Evolutionary conservation across 306 rosid species (phyloP).

Genomic region (Quercus gilva): DNA sequence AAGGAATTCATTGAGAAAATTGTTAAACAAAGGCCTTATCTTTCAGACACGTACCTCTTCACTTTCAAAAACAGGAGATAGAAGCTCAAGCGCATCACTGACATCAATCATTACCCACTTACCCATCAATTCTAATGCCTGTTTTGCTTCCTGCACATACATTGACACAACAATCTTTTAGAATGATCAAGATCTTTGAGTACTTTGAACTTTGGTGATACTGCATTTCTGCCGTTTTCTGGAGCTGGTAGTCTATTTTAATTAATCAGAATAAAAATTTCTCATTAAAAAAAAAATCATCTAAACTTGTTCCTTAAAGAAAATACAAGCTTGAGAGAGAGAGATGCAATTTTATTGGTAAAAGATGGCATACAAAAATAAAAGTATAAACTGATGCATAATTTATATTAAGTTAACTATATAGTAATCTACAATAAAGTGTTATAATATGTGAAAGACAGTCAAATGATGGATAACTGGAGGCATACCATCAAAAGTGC

Average conservation of each 20-base stretch:
- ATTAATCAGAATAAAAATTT: too few relatives aligned
- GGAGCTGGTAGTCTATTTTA: background rate
- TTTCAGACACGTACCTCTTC: slow-evolving; percentile 68
- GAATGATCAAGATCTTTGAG: background rate
- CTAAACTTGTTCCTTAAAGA: background rate
- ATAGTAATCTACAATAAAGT: too few relatives aligned
- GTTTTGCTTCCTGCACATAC: slow-evolving; percentile 92
- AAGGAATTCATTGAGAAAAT: background rate
- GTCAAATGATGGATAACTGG: too few relatives aligned
- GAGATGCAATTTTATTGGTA: background rate
- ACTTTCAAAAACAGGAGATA: slow-evolving; percentile 94
- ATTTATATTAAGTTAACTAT: too few relatives aligned
- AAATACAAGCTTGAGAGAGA: background rate
- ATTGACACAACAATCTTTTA: slow-evolving; percentile 20
- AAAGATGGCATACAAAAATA: background rate
- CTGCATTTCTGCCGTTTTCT: background rate
- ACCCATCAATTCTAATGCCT: slow-evolving; percentile 85
- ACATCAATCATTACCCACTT: slow-evolving; percentile 98
- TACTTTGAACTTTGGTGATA: background rate
- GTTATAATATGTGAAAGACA: too few relatives aligned
- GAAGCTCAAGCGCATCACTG: slow-evolving; percentile 87
- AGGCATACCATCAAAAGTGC: background rate
- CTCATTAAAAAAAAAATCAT: background rate
- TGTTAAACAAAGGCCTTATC: background rate
- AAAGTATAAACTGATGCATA: background rate